Percentiles rank a stretch among this genome's conserved stretches.
Evolutionary conservation across 129 eudicot species (phyloP).

Genomic region (Mikania micrantha): DNA sequence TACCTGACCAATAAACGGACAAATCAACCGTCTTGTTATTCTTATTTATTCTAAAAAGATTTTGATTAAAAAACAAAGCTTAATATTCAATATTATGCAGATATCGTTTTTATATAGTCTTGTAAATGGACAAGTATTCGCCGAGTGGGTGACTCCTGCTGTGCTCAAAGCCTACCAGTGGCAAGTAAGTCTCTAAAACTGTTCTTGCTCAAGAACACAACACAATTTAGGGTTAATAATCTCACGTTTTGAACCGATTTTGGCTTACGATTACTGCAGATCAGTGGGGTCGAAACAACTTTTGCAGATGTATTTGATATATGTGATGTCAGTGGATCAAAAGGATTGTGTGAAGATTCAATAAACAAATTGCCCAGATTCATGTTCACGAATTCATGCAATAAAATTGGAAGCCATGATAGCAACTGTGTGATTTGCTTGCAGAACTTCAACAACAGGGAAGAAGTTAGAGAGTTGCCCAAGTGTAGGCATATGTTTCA

Average conservation of each 20-base stretch:
- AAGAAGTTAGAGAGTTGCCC: constrained; percentile 42
- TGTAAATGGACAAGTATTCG: constrained; percentile 66
- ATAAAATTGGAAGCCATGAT: constrained; percentile 12
- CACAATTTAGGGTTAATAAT: too few species aligned
- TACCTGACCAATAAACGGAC: too few species aligned
- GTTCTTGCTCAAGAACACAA: not conserved
- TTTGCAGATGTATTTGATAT: constrained; percentile 46
- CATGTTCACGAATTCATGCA: constrained; percentile 11
- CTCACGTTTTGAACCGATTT: not conserved
- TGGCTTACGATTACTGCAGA: constrained; percentile 28
- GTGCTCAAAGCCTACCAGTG: constrained; percentile 80
- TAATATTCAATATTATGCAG: constrained; percentile 25
- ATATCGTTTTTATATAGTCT: constrained; percentile 66
- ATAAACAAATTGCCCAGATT: constrained; percentile 42
- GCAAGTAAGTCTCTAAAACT: constrained; percentile 44
- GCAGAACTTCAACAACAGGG: constrained; percentile 39
- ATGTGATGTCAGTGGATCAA: constrained; percentile 35
- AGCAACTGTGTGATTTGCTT: constrained; percentile 53
- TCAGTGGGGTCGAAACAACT: constrained; percentile 40
- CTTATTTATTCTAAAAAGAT: too few species aligned
- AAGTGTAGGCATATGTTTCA: constrained; percentile 60
- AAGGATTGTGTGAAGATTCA: constrained; percentile 45
- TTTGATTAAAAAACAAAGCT: too few species aligned
- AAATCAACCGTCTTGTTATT: too few species aligned
- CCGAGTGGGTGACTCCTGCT: constrained; percentile 89